A percentile compares a stretch with the other conserved stretches of the same genome.
Conservation (phyloP, 495 filamentous ascomycete genomes). For the Umbilicaria muhlenbergii region DNA sequence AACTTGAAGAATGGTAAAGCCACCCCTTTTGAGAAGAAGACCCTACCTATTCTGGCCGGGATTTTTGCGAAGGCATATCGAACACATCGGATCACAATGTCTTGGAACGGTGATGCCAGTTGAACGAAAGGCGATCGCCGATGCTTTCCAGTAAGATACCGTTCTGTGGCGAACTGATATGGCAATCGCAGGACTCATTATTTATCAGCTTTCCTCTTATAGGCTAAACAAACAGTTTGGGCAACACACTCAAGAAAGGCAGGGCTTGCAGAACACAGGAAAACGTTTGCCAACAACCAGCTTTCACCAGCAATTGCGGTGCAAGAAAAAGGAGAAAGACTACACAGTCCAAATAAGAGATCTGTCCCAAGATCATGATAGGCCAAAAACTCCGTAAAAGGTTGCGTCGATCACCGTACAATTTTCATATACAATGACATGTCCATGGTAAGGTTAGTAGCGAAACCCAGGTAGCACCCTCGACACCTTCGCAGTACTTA, state of each 20-base stretch:
- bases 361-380: constrained; percentile 43
- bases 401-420: too few relatives aligned
- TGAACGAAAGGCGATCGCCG: constrained; percentile 44
- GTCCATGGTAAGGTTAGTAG: too few relatives aligned
- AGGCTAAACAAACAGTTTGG: not conserved
- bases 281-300: constrained; percentile 37
- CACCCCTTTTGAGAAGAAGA: constrained; percentile 62
- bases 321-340: constrained; percentile 49
- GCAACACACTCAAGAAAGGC: constrained; percentile 49
- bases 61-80: constrained; percentile 61
- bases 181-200: constrained; percentile 39
- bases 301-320: constrained; percentile 47
- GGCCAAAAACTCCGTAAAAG: not conserved
- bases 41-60: constrained; percentile 44
- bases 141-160: constrained; percentile 30
- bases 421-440: not conserved
- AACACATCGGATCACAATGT: constrained; percentile 56
- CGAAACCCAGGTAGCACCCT: too few relatives aligned
- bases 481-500: too few relatives aligned
- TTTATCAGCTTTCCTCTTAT: not conserved
- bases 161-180: constrained; percentile 36
- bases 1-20: constrained; percentile 57
- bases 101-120: constrained; percentile 51
- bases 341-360: constrained; percentile 57
- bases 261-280: constrained; percentile 41